A percentile compares a stretch with the other conserved stretches of the same genome.
Conservation (phyloP, 202 grass and related monocot genomes). For the Panicum hallii region DNA sequence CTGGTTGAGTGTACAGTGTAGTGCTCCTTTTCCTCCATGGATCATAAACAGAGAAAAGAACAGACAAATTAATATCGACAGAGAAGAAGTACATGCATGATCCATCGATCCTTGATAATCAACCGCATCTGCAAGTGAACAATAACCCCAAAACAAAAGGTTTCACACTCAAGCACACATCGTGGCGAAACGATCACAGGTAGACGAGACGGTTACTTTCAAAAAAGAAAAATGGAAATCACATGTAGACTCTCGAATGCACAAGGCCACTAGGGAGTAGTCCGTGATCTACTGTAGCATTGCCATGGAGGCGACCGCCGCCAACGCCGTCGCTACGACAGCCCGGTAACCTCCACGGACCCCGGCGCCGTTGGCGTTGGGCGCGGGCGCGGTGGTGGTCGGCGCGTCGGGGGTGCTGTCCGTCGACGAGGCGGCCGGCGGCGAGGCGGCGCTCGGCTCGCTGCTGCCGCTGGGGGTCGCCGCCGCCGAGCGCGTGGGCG, state of each 20-base stretch:
- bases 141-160: background rate
- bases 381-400: conserved; percentile 2
- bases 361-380: conserved; percentile 39
- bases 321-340: conserved; percentile 17
- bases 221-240: no score
- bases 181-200: conserved; percentile 25
- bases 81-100: background rate
- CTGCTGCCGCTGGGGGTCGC: background rate
- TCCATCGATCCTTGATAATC: background rate
- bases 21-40: no score
- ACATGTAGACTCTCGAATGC: background rate
- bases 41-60: background rate
- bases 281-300: conserved; percentile 25
- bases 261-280: background rate
- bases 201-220: background rate
- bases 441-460: conserved; percentile 19
- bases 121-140: conserved; percentile 13
- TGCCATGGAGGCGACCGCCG: conserved; percentile 3
- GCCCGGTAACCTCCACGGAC: background rate
- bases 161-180: conserved; percentile 2
- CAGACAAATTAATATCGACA: background rate
- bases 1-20: no score
- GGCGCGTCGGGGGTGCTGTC: conserved; percentile 2
- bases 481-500: background rate
- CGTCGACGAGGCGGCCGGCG: conserved; percentile 7